Evolutionary conservation across 2,329 filamentous ascomycete species (phyloP).

Genomic region (Colletotrichum zoysiae): DNA sequence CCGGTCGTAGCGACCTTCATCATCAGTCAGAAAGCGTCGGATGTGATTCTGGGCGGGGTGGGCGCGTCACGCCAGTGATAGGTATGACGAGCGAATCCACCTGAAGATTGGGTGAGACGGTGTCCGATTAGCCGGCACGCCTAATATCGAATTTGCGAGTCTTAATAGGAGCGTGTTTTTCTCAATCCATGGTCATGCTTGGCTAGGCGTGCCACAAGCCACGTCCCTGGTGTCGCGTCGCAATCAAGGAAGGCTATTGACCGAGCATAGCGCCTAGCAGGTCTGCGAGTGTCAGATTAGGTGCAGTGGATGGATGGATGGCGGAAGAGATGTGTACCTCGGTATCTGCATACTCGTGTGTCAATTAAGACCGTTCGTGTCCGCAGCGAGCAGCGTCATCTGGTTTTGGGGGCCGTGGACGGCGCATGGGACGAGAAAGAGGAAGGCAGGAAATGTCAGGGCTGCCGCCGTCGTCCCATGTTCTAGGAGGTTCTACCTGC

Average conservation of each 20-base stretch:
- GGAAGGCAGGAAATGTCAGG: conserved; percentile 2
- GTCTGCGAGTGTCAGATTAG: no score
- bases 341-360: not conserved
- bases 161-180: conserved; percentile 11
- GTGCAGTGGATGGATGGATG: not conserved
- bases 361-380: conserved; percentile 9
- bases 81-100: not conserved
- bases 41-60: conserved; percentile 53
- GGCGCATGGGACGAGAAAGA: not conserved
- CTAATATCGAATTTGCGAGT: not conserved
- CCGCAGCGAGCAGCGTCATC: conserved; percentile 25
- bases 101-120: conserved; percentile 1
- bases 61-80: not conserved
- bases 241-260: not conserved
- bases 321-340: not conserved
- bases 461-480: conserved; percentile 23
- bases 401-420: not conserved
- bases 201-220: conserved; percentile 26
- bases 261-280: not conserved
- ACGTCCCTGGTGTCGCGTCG: conserved; percentile 33
- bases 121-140: not conserved
- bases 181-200: conserved; percentile 6
- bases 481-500: conserved; percentile 27
- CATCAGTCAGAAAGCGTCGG: conserved; percentile 68
- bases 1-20: conserved; percentile 62